phyloP scores from a whole-genome alignment of 1,284 basidiomycete genomes.

The Cutaneotrichosporon cavernicola region DNA sequence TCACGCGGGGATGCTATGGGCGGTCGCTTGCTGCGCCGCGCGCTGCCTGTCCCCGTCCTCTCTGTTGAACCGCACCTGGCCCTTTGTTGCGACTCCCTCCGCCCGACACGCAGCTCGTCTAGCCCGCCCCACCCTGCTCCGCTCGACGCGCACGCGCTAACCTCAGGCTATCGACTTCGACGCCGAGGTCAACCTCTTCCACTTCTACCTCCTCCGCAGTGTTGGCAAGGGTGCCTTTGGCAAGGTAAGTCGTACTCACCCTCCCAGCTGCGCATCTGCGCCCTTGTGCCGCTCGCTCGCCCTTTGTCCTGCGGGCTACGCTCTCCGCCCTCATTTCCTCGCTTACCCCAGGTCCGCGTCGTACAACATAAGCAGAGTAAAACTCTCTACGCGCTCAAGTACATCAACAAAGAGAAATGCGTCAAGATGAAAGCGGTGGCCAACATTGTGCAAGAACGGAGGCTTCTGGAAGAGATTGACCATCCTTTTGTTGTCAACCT shows the following conservation, averaged over 20 bases:
- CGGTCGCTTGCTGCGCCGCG: too few relatives aligned
- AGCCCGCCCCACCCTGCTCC: background rate
- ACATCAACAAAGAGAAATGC: conserved; percentile 97
- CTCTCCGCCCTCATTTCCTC: background rate
- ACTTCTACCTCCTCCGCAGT: conserved; percentile 88
- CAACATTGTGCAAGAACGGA: conserved; percentile 92
- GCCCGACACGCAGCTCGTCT: background rate
- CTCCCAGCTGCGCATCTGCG: background rate
- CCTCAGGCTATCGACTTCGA: conserved; percentile 93
- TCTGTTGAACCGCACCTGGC: background rate
- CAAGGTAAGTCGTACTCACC: conserved; percentile 62
- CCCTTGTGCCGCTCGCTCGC: background rate
- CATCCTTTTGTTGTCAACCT: conserved; percentile 92
- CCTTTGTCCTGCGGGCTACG: too few relatives aligned
- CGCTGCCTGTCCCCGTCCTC: too few relatives aligned
- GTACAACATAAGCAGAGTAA: conserved; percentile 98
- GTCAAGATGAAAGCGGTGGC: conserved; percentile 97
- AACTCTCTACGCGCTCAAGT: conserved; percentile 94
- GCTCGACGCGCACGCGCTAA: background rate
- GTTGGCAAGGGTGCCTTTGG: conserved; percentile 98
- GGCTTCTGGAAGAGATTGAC: conserved; percentile 92
- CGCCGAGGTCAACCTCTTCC: conserved; percentile 93
- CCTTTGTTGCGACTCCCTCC: background rate
- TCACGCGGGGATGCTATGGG: too few relatives aligned
- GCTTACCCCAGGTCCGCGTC: conserved; percentile 73